phyloP scores from a whole-genome alignment of 2,329 filamentous ascomycete species.

The Botrytis hyacinthi region DNA sequence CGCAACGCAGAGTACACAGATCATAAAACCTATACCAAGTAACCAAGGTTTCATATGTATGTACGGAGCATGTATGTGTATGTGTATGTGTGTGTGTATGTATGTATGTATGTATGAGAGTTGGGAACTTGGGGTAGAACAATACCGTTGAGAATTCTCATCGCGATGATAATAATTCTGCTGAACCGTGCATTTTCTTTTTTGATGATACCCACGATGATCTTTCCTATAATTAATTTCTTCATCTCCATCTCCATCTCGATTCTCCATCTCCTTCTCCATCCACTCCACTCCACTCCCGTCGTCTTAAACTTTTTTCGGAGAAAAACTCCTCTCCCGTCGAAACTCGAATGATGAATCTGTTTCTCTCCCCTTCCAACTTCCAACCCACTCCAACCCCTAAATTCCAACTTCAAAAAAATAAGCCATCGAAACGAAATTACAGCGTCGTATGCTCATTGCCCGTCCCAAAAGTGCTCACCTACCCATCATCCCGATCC shows the following conservation, averaged over 20 bases:
- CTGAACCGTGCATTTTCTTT: not conserved
- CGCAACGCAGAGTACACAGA: not conserved
- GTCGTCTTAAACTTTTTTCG: not conserved
- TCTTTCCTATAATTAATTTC: not conserved
- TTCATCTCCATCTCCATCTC: too few species aligned
- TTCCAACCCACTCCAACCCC: not conserved
- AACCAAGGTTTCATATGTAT: not conserved
- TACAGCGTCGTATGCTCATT: not conserved
- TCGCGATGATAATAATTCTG: not conserved
- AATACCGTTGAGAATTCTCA: not conserved
- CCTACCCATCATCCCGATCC: not conserved
- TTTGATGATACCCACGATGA: not conserved
- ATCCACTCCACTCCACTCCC: not conserved
- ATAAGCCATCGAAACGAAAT: not conserved
- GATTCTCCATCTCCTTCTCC: not conserved
- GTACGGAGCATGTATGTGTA: not conserved
- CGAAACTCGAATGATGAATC: not conserved
- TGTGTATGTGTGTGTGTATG: too few species aligned
- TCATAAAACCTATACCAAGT: not conserved
- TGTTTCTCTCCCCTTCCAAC: not conserved
- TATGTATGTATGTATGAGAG: not conserved
- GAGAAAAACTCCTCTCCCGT: not conserved
- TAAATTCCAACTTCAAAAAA: not conserved
- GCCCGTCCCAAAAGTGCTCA: not conserved
- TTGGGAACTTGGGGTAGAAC: not conserved